These are phyloP conservation scores for Claviceps sp. DNA, from an alignment of 2,329 filamentous ascomycete species.

Conservation along the genomic window DNA sequence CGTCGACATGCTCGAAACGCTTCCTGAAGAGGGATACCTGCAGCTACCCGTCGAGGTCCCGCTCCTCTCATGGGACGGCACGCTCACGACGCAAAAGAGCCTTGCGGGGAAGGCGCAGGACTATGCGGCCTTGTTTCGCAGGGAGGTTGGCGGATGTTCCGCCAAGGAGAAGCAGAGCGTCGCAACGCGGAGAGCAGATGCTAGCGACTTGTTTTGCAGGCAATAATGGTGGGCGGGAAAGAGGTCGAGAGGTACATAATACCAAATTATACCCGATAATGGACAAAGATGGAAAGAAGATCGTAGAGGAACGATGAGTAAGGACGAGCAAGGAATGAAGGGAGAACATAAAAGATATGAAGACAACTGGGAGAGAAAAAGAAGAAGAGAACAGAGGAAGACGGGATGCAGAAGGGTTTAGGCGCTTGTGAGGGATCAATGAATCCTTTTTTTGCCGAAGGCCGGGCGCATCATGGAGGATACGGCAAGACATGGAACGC, in stretches of 20 bases:
- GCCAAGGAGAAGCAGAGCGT: constrained; percentile 15
- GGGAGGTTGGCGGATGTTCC: constrained; percentile 52
- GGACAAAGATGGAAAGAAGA: no score
- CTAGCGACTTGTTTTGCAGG: constrained; percentile 54
- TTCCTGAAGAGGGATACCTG: constrained; percentile 30
- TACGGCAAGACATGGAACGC: no score
- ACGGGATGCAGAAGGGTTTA: no score
- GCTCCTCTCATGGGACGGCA: constrained; percentile 51
- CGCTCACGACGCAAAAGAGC: constrained; percentile 23
- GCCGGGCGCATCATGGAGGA: no score
- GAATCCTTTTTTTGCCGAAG: no score
- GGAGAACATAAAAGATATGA: no score
- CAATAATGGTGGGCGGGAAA: not conserved
- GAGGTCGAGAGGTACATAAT: no score
- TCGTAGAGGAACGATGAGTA: no score
- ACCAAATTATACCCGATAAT: no score
- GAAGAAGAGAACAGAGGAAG: not conserved
- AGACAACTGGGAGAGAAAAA: not conserved
- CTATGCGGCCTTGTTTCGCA: constrained; percentile 47
- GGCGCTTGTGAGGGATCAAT: not conserved
- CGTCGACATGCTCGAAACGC: constrained; percentile 33
- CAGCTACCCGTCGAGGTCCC: constrained; percentile 36
- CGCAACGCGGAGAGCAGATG: constrained; percentile 20
- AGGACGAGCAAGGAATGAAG: no score
- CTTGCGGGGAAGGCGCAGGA: constrained; percentile 31